Evolutionary conservation across 2,329 filamentous ascomycete genomes (phyloP).

Genomic region (Penicillium sp.): DNA sequence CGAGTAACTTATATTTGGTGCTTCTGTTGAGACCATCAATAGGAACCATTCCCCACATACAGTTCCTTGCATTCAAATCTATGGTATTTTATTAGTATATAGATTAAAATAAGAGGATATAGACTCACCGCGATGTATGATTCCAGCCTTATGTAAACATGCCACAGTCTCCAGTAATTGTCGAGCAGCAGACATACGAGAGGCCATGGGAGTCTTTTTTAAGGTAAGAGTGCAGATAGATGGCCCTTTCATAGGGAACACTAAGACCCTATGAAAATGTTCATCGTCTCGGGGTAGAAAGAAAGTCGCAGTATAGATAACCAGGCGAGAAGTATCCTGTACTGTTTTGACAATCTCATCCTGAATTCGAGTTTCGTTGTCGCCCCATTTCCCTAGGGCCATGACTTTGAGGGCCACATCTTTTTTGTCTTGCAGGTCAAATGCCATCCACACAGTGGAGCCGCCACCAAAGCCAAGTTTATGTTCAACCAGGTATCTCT

Average conservation of each 20-base stretch:
- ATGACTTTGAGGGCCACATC: slow-evolving; percentile 25
- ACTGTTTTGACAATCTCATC: slow-evolving; percentile 17
- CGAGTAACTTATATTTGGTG: not conserved
- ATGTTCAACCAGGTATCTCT: slow-evolving; percentile 23
- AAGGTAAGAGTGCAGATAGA: slow-evolving; percentile 11
- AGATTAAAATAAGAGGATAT: not conserved
- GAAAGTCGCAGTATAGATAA: slow-evolving; percentile 22
- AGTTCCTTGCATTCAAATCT: not conserved
- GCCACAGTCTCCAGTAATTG: not conserved
- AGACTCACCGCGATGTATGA: not conserved
- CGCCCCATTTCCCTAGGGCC: slow-evolving; percentile 14
- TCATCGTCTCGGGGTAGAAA: slow-evolving; percentile 11
- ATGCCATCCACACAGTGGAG: slow-evolving; percentile 27
- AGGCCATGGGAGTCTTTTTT: slow-evolving; percentile 1
- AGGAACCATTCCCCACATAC: not conserved
- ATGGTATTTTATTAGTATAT: not conserved
- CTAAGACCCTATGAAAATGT: slow-evolving; percentile 19
- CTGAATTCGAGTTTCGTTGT: slow-evolving; percentile 19
- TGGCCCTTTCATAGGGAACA: slow-evolving; percentile 23
- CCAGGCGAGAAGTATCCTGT: slow-evolving; percentile 14
- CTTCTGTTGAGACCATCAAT: not conserved
- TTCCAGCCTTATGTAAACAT: not conserved
- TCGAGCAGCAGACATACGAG: slow-evolving; percentile 1
- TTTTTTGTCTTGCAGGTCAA: slow-evolving; percentile 15
- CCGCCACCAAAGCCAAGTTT: slow-evolving; percentile 23